Percentiles rank a stretch among this genome's conserved stretches.
Conservation (phyloP, 1,139 yeast species). For the Pichia sp. region DNA sequence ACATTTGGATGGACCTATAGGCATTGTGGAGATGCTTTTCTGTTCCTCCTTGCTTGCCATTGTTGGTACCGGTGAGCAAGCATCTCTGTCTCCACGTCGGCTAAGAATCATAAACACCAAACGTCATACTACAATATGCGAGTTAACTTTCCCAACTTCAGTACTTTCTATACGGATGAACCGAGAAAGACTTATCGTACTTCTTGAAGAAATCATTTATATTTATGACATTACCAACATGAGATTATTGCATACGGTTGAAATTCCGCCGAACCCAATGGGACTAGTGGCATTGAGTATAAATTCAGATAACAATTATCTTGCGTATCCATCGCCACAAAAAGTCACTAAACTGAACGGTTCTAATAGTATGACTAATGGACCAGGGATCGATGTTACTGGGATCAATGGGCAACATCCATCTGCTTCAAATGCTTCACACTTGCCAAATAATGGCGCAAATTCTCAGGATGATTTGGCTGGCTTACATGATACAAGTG, state of each 20-base stretch:
- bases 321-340: slow-evolving; percentile 87
- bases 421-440: not conserved
- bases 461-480: slow-evolving; percentile 6
- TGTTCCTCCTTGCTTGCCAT: slow-evolving; percentile 66
- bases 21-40: slow-evolving; percentile 60
- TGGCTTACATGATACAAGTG: slow-evolving; percentile 13
- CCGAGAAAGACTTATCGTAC: slow-evolving; percentile 58
- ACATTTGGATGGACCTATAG: slow-evolving; percentile 32
- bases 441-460: not conserved
- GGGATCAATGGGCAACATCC: slow-evolving; percentile 13
- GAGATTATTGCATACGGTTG: slow-evolving; percentile 60
- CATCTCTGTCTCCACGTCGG: slow-evolving; percentile 42
- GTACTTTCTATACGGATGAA: slow-evolving; percentile 61
- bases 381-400: slow-evolving; percentile 17
- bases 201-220: slow-evolving; percentile 62
- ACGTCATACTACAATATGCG: slow-evolving; percentile 65
- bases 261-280: slow-evolving; percentile 37
- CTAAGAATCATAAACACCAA: slow-evolving; percentile 64
- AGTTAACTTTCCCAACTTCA: slow-evolving; percentile 59
- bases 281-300: slow-evolving; percentile 57
- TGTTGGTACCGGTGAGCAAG: slow-evolving; percentile 46
- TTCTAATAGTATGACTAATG: not conserved
- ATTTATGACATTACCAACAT: slow-evolving; percentile 72
- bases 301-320: slow-evolving; percentile 54
- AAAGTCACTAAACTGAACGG: slow-evolving; percentile 30